These are phyloP conservation scores for Salix viminalis DNA, from an alignment of 345 rosid species.

Conservation along the genomic window DNA sequence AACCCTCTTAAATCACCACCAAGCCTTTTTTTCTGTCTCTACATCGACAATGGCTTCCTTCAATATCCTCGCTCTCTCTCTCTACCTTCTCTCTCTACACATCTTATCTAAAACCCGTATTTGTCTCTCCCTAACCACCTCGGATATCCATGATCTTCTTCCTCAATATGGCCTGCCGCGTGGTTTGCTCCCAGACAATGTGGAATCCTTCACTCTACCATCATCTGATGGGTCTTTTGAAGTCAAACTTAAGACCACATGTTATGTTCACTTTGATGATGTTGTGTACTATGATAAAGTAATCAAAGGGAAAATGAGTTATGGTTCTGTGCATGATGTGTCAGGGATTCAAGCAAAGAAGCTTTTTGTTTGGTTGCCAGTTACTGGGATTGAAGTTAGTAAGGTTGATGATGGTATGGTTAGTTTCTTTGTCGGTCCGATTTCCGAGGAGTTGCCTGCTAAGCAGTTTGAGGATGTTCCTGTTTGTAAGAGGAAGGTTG, in stretches of 20 bases:
- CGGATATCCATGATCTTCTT: constrained; percentile 69
- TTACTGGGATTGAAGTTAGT: constrained; percentile 47
- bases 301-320: constrained; percentile 53
- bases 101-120: constrained; percentile 21
- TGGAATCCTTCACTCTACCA: constrained; percentile 47
- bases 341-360: constrained; percentile 68
- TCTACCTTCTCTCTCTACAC: constrained; percentile 19
- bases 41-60: constrained; percentile 13
- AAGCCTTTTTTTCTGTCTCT: not conserved
- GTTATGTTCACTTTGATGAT: constrained; percentile 56
- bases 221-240: constrained; percentile 45
- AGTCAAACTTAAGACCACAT: constrained; percentile 34
- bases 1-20: not conserved
- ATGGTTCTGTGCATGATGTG: constrained; percentile 51
- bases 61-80: not conserved
- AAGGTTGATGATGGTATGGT: constrained; percentile 33
- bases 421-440: constrained; percentile 67
- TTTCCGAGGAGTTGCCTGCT: constrained; percentile 61
- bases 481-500: constrained; percentile 40
- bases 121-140: constrained; percentile 15
- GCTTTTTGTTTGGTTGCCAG: constrained; percentile 58
- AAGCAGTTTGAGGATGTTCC: constrained; percentile 53
- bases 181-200: constrained; percentile 57
- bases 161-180: constrained; percentile 58
- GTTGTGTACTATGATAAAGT: constrained; percentile 49